These are phyloP conservation scores for Podospora australis DNA, from an alignment of 495 filamentous ascomycete genomes.

Conservation along the genomic window DNA sequence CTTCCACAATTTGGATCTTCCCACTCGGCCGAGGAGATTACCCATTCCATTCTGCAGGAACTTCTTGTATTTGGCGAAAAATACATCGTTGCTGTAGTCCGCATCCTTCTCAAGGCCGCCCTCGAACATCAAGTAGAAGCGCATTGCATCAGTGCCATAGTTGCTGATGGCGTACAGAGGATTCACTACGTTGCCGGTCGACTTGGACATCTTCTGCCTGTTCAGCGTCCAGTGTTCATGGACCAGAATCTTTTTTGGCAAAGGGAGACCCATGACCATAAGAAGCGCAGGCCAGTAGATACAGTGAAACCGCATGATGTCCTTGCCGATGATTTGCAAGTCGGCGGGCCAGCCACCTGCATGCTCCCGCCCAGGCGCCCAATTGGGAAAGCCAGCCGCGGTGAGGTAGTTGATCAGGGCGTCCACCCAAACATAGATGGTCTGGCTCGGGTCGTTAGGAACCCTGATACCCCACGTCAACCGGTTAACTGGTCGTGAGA, in stretches of 20 bases:
- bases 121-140: slow-evolving; percentile 76
- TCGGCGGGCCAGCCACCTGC: slow-evolving; percentile 80
- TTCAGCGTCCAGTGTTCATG: slow-evolving; percentile 96
- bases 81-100: slow-evolving; percentile 72
- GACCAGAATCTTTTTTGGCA: slow-evolving; percentile 76
- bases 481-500: slow-evolving; percentile 74
- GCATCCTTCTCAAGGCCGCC: slow-evolving; percentile 70
- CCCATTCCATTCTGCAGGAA: slow-evolving; percentile 66
- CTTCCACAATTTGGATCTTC: slow-evolving; percentile 60
- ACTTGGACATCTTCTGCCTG: slow-evolving; percentile 89
- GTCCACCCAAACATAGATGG: slow-evolving; percentile 97
- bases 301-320: slow-evolving; percentile 92
- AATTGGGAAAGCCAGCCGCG: slow-evolving; percentile 73
- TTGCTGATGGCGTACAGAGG: slow-evolving; percentile 87
- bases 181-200: slow-evolving; percentile 88
- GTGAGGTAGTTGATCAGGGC: slow-evolving; percentile 92
- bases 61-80: slow-evolving; percentile 74
- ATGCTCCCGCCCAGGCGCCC: slow-evolving; percentile 50
- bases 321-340: slow-evolving; percentile 89
- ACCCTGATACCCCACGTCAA: slow-evolving; percentile 87
- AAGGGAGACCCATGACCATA: slow-evolving; percentile 75
- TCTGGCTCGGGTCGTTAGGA: slow-evolving; percentile 76
- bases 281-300: slow-evolving; percentile 98
- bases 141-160: slow-evolving; percentile 80
- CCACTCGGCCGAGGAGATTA: slow-evolving; percentile 67